Conservation (phyloP, 73 alveolate species). For the Paramecium sonneborni region DNA sequence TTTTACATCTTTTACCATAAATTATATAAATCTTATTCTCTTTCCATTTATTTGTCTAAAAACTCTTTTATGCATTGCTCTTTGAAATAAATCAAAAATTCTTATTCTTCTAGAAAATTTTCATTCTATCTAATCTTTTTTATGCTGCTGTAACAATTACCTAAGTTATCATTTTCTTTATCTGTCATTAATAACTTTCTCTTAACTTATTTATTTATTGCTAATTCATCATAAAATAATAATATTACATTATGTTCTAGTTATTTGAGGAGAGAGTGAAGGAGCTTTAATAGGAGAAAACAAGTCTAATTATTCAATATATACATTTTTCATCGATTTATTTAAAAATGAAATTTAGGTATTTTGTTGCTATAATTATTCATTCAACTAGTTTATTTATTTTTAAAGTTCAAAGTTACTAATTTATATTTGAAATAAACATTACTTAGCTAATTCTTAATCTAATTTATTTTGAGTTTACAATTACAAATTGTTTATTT, state of each 20-base stretch:
- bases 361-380: not conserved
- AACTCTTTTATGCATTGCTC: not conserved
- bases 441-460: conserved; percentile 28
- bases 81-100: not conserved
- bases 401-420: not conserved
- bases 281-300: conserved; percentile 23
- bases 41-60: not conserved
- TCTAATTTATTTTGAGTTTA: conserved; percentile 45
- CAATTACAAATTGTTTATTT: not conserved
- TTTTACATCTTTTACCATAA: not conserved
- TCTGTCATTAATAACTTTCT: not conserved
- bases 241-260: not conserved
- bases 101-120: conserved; percentile 14
- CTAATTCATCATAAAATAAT: not conserved
- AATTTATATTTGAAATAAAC: not conserved
- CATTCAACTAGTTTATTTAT: not conserved
- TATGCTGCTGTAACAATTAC: not conserved
- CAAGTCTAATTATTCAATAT: not conserved
- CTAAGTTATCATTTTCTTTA: conserved; percentile 29
- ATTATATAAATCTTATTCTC: conserved; percentile 12
- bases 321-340: not conserved
- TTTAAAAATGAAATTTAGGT: conserved; percentile 21
- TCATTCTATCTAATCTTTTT: not conserved
- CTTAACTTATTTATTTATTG: not conserved
- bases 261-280: conserved; percentile 13